Evolutionary conservation across 352 stramenopile genomes (phyloP).

Genomic region (Globisporangium viniferum): DNA sequence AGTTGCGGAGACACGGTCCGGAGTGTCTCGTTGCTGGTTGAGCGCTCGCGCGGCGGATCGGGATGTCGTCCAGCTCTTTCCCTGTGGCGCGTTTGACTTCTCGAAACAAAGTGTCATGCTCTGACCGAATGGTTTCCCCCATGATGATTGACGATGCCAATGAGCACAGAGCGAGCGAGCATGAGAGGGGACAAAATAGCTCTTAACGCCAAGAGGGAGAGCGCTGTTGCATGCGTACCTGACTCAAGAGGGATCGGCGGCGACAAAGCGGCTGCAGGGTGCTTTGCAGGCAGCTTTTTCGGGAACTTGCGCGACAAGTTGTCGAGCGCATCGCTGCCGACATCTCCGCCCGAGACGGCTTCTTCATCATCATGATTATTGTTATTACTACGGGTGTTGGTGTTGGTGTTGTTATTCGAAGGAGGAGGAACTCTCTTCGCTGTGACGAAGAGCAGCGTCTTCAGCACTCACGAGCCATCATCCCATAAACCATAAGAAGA

Average conservation of each 20-base stretch:
- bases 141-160: constrained; percentile 4
- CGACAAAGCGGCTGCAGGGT: constrained; percentile 8
- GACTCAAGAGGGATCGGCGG: constrained; percentile 35
- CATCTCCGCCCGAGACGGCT: constrained; percentile 21
- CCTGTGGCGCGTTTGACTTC: constrained; percentile 80
- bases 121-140: constrained; percentile 24
- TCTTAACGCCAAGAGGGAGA: not conserved
- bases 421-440: constrained; percentile 17
- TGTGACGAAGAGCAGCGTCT: constrained; percentile 15
- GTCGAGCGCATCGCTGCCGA: constrained; percentile 46
- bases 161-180: constrained; percentile 20
- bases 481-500: constrained; percentile 14
- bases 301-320: constrained; percentile 61
- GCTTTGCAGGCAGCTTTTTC: constrained; percentile 37
- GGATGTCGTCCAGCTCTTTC: constrained; percentile 60
- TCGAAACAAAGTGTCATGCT: constrained; percentile 77
- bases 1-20: constrained; percentile 64
- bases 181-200: not conserved
- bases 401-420: constrained; percentile 20
- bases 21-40: constrained; percentile 21
- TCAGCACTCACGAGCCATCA: constrained; percentile 22
- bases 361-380: constrained; percentile 43
- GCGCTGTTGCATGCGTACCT: constrained; percentile 27
- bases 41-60: constrained; percentile 28
- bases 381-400: constrained; percentile 39